These are phyloP conservation scores for Eucalyptus brandiana DNA, from an alignment of 345 rosid genomes.

Conservation along the genomic window DNA sequence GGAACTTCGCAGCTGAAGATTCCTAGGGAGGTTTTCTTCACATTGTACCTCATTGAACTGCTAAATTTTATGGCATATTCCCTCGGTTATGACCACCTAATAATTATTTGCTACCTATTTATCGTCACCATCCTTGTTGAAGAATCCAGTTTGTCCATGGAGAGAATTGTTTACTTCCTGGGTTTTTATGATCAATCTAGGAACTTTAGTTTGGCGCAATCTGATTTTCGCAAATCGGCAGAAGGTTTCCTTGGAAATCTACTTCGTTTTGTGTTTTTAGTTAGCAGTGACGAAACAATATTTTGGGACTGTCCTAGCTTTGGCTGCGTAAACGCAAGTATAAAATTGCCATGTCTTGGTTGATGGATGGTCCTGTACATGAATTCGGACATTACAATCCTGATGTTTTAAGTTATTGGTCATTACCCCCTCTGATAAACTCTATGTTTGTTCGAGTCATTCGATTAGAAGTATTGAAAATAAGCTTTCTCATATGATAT, in stretches of 20 bases:
- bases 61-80: neutral
- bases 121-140: neutral
- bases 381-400: neutral
- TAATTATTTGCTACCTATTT: neutral
- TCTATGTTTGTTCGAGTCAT: neutral
- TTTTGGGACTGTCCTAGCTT: neutral
- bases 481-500: neutral
- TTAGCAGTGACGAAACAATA: neutral
- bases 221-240: neutral
- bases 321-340: neutral
- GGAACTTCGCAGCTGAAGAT: conserved; percentile 5
- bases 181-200: neutral
- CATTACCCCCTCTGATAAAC: neutral
- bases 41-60: neutral
- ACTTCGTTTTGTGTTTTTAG: neutral
- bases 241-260: neutral
- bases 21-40: neutral
- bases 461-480: neutral
- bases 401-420: neutral
- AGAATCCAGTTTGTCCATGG: neutral
- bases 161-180: neutral
- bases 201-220: neutral
- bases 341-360: neutral
- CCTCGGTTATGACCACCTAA: neutral
- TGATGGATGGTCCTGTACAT: neutral